These are phyloP conservation scores for Scheffersomyces coipomensis DNA, from an alignment of 805 yeast genomes.

Conservation along the genomic window DNA sequence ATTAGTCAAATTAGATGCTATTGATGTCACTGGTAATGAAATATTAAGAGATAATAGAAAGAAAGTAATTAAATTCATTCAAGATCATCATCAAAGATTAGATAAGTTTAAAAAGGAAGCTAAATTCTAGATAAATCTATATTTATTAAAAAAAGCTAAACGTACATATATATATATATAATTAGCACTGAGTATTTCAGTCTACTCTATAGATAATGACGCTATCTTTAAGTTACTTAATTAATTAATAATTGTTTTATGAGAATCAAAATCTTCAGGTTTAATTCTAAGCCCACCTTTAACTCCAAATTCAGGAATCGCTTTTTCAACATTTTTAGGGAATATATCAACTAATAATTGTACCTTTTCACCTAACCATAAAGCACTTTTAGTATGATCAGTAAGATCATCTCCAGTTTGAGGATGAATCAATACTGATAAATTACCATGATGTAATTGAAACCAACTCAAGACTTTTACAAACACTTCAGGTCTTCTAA, in stretches of 20 bases:
- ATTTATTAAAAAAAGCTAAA: neutral
- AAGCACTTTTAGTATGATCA: constrained; percentile 27
- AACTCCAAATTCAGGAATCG: constrained; percentile 27
- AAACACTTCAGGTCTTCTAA: constrained; percentile 27
- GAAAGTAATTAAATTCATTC: constrained; percentile 57
- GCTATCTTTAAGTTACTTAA: neutral
- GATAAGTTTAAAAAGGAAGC: constrained; percentile 44
- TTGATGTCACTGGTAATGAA: constrained; percentile 53
- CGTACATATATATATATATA: neutral
- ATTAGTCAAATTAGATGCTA: constrained; percentile 63
- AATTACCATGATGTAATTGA: constrained; percentile 25
- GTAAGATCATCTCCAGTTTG: constrained; percentile 27
- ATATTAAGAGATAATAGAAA: constrained; percentile 58
- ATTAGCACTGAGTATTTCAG: neutral
- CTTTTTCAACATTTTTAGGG: constrained; percentile 5
- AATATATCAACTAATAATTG: constrained; percentile 16
- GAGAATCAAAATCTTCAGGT: constrained; percentile 12
- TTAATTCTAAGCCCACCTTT: constrained; percentile 13
- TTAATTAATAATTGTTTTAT: constrained; percentile 2
- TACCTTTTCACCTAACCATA: constrained; percentile 28
- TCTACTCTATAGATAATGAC: neutral
- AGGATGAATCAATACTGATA: constrained; percentile 32
- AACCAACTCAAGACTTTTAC: constrained; percentile 27
- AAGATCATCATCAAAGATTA: constrained; percentile 53
- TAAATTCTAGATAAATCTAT: constrained; percentile 10